Base-by-base conservation (phyloP, 2,329 filamentous ascomycete species). In the Dactylonectria estremocensis region DNA sequence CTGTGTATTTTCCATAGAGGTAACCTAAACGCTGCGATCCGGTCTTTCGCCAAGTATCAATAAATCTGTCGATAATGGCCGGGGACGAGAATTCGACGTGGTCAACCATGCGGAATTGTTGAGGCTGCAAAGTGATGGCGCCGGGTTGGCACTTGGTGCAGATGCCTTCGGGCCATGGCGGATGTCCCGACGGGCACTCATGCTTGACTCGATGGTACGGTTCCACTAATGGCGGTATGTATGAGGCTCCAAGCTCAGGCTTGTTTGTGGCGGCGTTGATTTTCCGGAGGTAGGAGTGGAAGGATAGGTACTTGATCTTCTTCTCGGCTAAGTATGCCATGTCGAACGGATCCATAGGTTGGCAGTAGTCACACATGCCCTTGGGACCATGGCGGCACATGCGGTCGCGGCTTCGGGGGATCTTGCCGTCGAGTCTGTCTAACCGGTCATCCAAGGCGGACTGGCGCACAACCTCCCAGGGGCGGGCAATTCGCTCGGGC, bases 351-450 rank as follows among this genome's bases (percentile, higher is more conserved):
- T 99, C 96, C 57, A 98, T 84, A 0, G 97, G 97, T 90, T 97
- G 97, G 84, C 96, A 99, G 83, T 98, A 97, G 83, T 99, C 96
- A 82, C 96, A 99, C 96, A 99, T 99, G 80, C 96, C 96, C 83
- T 97, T 98, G 58, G 93, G 91, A 1, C 95, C 95, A 80, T 99
- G 96, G 69, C 94, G 92, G 84, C 96, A 99, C 95, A 99, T 96
- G 79, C 93, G 93, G 79, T 97, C 94, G 66, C 88, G 88, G 69
- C 88, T 88, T 69, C 95, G 87, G 20, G 90, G 84, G 58, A 98
- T 97, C 84, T 97, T 99, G 72, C 96, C 96, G 85, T 96, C 92
- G 72, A 91, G 88, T 82, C 90, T 94, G 81, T 99, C 96, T 77
- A 99, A 84, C 63, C 88, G 86, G 78, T 99, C 92, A 78, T 99